These are phyloP conservation scores for Cunninghamia lanceolata DNA, from an alignment of 75 land plant species.

Conservation along the genomic window DNA sequence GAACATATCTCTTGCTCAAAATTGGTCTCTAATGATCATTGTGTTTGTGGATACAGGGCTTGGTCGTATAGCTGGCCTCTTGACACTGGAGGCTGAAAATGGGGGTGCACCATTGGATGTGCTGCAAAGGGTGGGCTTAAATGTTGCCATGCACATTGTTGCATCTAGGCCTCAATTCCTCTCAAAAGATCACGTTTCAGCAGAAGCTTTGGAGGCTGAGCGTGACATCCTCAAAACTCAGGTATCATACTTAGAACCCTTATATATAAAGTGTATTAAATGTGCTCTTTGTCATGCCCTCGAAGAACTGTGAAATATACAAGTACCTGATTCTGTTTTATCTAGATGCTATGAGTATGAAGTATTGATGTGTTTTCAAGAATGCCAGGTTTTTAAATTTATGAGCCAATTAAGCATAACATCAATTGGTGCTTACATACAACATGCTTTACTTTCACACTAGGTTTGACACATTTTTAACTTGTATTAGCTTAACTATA, in stretches of 20 bases:
- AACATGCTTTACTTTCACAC: not conserved
- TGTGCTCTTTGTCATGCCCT: not conserved
- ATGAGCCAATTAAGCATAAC: not conserved
- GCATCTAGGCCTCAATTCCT: conserved; percentile 85
- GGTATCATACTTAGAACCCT: conserved; percentile 33
- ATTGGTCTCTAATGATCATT: not conserved
- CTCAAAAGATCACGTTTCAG: conserved; percentile 74
- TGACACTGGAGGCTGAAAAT: conserved; percentile 72
- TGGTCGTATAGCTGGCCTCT: conserved; percentile 82
- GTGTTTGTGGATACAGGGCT: conserved; percentile 43
- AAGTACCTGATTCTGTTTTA: not conserved
- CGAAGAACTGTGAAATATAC: not conserved
- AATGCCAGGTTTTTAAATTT: not conserved
- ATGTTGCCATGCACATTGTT: conserved; percentile 95
- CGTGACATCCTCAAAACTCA: conserved; percentile 79
- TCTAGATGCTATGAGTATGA: not conserved
- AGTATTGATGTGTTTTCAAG: not conserved
- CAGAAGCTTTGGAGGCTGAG: conserved; percentile 66
- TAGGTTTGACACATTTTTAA: not conserved
- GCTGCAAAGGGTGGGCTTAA: conserved; percentile 59
- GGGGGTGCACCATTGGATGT: conserved; percentile 32
- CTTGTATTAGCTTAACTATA: not conserved
- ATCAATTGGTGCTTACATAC: not conserved
- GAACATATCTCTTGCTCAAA: not conserved
- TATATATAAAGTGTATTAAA: not conserved